Base-by-base conservation (phyloP, 2,329 filamentous ascomycete genomes). In the Fusarium sp. region DNA sequence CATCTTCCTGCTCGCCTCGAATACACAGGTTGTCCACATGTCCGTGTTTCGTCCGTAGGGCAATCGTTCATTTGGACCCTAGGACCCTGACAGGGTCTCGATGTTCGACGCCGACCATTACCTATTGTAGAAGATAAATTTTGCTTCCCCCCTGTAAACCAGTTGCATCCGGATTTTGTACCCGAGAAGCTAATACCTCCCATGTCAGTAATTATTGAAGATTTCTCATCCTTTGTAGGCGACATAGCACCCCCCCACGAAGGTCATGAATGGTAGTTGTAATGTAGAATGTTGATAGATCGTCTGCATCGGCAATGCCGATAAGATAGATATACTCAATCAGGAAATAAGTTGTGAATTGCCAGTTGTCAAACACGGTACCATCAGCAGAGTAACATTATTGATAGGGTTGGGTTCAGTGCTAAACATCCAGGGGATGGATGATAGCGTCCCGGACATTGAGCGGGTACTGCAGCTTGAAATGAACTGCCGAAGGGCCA, bases 321-420 rank as follows among this genome's bases (percentile, higher is more conserved):
- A 57, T 31, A 39, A 35, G 42, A 27, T 38, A 42, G 25, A 48
- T 57, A 49, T 48, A 39, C 36, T 23, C 50, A 49, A 57, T 47
- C 23, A 61, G 47, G 45, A 21, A 64, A 49, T 37, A 36, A 29
- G 35, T 35, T 10, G 59, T 41, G 44, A 61, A 14, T 42, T 47
- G 25, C 46, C 27, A 52, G 59, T 49, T 61, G 61, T 49, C 32
- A 44, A 56, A 57, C 50, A 21, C 44, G 23, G n/a, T 37, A 43
- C 17, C 36, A 49, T 51, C 19, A 33, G 31, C 46, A 65, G 61
- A 57, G 56, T 65, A 53, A 57, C 52, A 65, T 61, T 48, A 51
- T 53, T 44, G 31, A 32, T 17, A 47, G 33, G 45, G 47, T 47
- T 48, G 61, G 53, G 37, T 42, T 39, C 47, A 44, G 38, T 43